Evolutionary conservation across 1,139 yeast genomes (phyloP).

Genomic region (Candida neerlandica): DNA sequence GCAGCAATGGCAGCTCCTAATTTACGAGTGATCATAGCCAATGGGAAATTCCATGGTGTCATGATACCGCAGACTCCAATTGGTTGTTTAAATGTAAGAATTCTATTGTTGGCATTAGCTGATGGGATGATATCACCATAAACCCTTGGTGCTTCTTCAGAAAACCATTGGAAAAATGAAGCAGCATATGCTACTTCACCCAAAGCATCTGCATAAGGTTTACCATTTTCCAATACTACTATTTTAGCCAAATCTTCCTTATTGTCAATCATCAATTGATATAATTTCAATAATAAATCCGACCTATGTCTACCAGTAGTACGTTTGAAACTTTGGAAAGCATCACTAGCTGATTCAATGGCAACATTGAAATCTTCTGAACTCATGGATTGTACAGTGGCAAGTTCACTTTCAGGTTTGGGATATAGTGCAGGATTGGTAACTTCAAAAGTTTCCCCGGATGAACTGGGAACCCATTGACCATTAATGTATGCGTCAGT

Average conservation of each 20-base stretch:
- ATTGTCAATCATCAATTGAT: conserved; percentile 63
- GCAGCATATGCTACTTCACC: conserved; percentile 83
- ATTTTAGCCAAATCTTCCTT: conserved; percentile 73
- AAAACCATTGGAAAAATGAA: conserved; percentile 81
- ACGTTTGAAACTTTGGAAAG: conserved; percentile 39
- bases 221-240: conserved; percentile 82
- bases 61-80: conserved; percentile 89
- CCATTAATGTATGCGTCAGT: conserved; percentile 50
- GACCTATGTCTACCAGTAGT: conserved; percentile 45
- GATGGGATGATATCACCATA: conserved; percentile 78
- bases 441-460: conserved; percentile 36
- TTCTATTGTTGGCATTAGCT: conserved; percentile 55
- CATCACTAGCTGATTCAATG: conserved; percentile 36
- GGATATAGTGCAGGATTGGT: conserved; percentile 47
- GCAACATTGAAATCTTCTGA: conserved; percentile 40
- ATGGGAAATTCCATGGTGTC: conserved; percentile 97
- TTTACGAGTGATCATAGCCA: conserved; percentile 92
- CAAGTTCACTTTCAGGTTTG: conserved; percentile 32
- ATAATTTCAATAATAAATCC: conserved; percentile 38
- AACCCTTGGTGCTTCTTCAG: conserved; percentile 81
- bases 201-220: conserved; percentile 70
- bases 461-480: conserved; percentile 36
- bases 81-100: conserved; percentile 72
- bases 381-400: conserved; percentile 41
- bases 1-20: conserved; percentile 91